Evolutionary conservation across 148 eudicot species (phyloP).

Genomic region (Nepenthes gracilis): DNA sequence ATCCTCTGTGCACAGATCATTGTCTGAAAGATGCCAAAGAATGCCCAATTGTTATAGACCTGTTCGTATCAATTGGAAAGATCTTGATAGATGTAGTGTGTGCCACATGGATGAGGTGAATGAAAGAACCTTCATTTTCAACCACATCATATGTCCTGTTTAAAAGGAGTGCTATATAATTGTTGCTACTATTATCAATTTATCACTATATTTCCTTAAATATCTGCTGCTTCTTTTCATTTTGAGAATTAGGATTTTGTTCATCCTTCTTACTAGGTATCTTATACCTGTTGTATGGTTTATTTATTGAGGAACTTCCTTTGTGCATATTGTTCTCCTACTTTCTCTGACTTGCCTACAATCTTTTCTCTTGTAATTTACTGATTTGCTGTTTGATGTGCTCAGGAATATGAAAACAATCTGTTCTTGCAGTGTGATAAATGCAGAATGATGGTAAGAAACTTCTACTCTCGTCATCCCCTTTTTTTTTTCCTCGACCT

Average conservation of each 20-base stretch:
- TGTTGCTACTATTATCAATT: too few species aligned
- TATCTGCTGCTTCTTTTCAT: too few species aligned
- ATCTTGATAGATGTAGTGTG: constrained; percentile 92
- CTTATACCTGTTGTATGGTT: neutral
- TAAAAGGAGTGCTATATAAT: neutral
- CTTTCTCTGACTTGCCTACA: neutral
- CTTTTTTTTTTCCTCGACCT: neutral
- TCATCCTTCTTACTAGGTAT: neutral
- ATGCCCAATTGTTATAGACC: constrained; percentile 52
- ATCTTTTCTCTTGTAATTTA: constrained; percentile 1
- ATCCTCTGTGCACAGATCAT: constrained; percentile 19
- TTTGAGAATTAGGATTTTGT: too few species aligned
- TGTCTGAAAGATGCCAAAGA: constrained; percentile 23
- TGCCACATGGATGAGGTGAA: constrained; percentile 99
- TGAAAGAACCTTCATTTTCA: neutral
- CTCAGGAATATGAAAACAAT: constrained; percentile 89
- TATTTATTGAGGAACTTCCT: neutral
- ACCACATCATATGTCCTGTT: neutral
- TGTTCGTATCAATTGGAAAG: constrained; percentile 77
- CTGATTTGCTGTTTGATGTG: constrained; percentile 4
- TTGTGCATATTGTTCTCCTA: neutral
- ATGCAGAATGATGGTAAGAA: constrained; percentile 95
- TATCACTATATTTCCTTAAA: too few species aligned
- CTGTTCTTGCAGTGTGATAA: constrained; percentile 96
- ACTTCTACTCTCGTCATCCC: neutral